Percentiles rank a stretch among this genome's conserved stretches.
Evolutionary conservation across 2,329 filamentous ascomycete species (phyloP).

Genomic region (Ophiostoma piceae): DNA sequence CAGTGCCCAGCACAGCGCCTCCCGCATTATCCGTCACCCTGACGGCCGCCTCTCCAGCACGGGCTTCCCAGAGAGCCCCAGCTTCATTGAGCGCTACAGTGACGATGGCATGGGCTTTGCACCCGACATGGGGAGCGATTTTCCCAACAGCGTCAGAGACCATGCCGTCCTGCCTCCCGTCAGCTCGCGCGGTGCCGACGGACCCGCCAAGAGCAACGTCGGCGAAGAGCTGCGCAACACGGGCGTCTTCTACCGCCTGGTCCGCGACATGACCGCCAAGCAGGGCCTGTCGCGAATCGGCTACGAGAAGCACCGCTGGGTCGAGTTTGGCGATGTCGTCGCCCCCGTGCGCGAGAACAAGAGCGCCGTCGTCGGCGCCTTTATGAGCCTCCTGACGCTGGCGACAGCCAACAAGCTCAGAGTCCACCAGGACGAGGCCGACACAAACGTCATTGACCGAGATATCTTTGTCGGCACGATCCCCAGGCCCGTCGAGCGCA

Average conservation of each 20-base stretch:
- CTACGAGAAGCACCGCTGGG: slow-evolving; percentile 21
- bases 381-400: slow-evolving; percentile 28
- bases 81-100: slow-evolving; percentile 28
- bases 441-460: slow-evolving; percentile 20
- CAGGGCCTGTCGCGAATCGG: slow-evolving; percentile 10
- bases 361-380: slow-evolving; percentile 26
- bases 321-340: slow-evolving; percentile 25
- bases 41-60: slow-evolving; percentile 33
- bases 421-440: slow-evolving; percentile 21
- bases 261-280: slow-evolving; percentile 17
- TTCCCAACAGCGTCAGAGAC: neutral
- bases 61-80: slow-evolving; percentile 23
- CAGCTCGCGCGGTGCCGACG: slow-evolving; percentile 9
- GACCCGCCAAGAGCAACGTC: neutral
- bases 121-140: neutral
- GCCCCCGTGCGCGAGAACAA: slow-evolving; percentile 16
- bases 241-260: slow-evolving; percentile 12
- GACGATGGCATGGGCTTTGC: slow-evolving; percentile 23
- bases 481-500: neutral
- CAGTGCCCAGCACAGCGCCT: slow-evolving; percentile 28
- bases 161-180: neutral
- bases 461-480: slow-evolving; percentile 24
- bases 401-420: slow-evolving; percentile 22
- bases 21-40: slow-evolving; percentile 36
- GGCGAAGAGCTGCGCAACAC: slow-evolving; percentile 24